Conservation (phyloP, 1,284 basidiomycete species). For the Volvariella volvacea region DNA sequence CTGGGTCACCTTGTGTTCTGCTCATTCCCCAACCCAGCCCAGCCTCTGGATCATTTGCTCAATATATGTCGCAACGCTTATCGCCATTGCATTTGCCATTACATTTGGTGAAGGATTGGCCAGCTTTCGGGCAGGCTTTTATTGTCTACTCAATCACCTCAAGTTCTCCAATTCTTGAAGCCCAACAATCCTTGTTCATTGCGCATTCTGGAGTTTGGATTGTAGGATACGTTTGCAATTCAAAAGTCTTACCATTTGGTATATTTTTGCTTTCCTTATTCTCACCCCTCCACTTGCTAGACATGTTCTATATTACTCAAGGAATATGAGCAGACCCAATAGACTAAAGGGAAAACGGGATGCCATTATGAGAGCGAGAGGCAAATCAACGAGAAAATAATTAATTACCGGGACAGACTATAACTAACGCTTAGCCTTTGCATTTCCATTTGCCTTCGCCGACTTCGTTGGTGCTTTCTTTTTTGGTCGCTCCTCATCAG, state of each 20-base stretch:
- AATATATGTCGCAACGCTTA: constrained; percentile 22
- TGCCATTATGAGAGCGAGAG: no score
- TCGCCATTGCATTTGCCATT: constrained; percentile 25
- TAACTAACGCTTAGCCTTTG: constrained; percentile 12
- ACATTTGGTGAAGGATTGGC: constrained; percentile 15
- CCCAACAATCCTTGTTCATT: constrained; percentile 32
- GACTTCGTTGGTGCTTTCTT: constrained; percentile 47
- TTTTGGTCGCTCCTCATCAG: constrained; percentile 58
- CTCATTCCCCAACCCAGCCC: constrained; percentile 17
- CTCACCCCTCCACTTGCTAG: no score
- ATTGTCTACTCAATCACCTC: constrained; percentile 12
- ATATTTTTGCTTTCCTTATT: constrained; percentile 21
- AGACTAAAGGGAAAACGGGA: no score
- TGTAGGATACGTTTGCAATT: constrained; percentile 17
- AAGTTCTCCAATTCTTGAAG: constrained; percentile 25
- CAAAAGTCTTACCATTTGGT: constrained; percentile 24
- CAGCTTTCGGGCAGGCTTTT: constrained; percentile 17
- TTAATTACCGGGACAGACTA: constrained; percentile 2
- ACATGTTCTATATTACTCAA: no score
- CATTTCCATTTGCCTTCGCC: constrained; percentile 36
- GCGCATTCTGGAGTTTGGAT: constrained; percentile 35
- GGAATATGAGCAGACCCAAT: no score
- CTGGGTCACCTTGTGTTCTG: constrained; percentile 17
- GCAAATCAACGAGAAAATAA: no score
- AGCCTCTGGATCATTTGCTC: constrained; percentile 26